Conservation (phyloP, 805 yeast species). For the Jamesozyma piceae region DNA sequence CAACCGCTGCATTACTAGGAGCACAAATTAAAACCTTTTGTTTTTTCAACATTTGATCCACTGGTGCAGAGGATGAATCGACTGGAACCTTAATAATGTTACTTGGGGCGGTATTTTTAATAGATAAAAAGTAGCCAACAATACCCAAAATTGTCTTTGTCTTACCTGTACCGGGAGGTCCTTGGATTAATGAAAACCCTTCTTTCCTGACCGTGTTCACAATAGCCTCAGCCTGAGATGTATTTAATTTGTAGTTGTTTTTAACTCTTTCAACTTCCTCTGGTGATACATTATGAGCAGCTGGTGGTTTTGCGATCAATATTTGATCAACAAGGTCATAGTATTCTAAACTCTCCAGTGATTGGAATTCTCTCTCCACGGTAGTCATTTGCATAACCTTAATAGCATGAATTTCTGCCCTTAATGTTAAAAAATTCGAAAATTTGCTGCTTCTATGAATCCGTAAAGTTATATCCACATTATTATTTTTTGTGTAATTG, state of each 20-base stretch:
- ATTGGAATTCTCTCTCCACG: conserved; percentile 82
- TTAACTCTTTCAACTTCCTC: conserved; percentile 38
- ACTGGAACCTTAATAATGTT: conserved; percentile 30
- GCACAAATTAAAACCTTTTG: conserved; percentile 83
- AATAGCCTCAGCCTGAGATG: conserved; percentile 87
- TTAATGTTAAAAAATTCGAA: conserved; percentile 47
- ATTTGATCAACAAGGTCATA: conserved; percentile 69
- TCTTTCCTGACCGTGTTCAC: conserved; percentile 53
- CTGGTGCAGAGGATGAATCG: conserved; percentile 11
- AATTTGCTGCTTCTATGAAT: conserved; percentile 43
- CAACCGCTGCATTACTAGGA: conserved; percentile 98
- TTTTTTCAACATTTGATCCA: conserved; percentile 24
- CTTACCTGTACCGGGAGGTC: conserved; percentile 99
- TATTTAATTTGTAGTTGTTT: conserved; percentile 52
- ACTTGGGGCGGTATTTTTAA: conserved; percentile 17
- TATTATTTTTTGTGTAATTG: conserved; percentile 55
- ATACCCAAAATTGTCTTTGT: conserved; percentile 93
- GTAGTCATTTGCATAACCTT: conserved; percentile 82
- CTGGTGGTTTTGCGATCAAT: conserved; percentile 50
- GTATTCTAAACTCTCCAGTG: conserved; percentile 71
- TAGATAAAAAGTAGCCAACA: conserved; percentile 63
- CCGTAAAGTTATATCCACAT: conserved; percentile 64
- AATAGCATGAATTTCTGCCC: conserved; percentile 56
- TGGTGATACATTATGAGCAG: conserved; percentile 18
- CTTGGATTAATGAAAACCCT: conserved; percentile 90